phyloP scores from a whole-genome alignment of 495 filamentous ascomycete genomes.

The Lophium mytilinum region DNA sequence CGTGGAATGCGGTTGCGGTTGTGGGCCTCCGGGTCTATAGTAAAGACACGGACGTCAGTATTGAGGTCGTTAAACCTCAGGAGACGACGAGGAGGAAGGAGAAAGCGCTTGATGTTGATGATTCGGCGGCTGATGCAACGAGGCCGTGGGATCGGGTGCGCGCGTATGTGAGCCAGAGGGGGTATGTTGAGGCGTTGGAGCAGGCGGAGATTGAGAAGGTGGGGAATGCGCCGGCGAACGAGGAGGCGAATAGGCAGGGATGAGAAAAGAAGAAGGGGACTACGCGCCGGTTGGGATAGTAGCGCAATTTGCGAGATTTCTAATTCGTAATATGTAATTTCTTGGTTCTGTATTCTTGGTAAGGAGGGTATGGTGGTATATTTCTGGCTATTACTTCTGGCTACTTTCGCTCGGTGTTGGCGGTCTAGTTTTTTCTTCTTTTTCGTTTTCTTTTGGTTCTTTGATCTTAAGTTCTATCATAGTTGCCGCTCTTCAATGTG shows the following conservation, averaged over 20 bases:
- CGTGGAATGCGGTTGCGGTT: constrained; percentile 82
- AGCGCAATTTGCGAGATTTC: background rate
- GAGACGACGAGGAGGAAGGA: constrained; percentile 41
- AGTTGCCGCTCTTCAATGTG: too few relatives aligned
- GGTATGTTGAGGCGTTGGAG: background rate
- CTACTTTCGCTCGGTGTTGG: too few relatives aligned
- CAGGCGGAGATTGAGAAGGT: background rate
- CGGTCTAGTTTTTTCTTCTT: too few relatives aligned
- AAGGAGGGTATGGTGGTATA: too few relatives aligned
- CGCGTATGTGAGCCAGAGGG: background rate
- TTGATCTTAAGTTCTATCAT: too few relatives aligned
- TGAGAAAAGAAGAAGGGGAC: background rate
- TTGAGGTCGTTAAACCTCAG: constrained; percentile 48
- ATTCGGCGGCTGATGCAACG: constrained; percentile 22
- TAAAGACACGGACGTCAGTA: constrained; percentile 45
- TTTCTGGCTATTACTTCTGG: too few relatives aligned
- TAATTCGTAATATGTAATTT: background rate
- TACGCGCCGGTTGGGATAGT: background rate
- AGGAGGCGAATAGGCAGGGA: background rate
- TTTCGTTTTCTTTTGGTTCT: too few relatives aligned
- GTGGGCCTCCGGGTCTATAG: constrained; percentile 70
- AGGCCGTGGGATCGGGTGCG: background rate
- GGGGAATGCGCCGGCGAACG: background rate
- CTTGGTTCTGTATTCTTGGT: background rate
- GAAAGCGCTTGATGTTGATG: constrained; percentile 47